These are phyloP conservation scores for Saccharum spontaneum DNA, from an alignment of 176 grass and related monocot genomes.

Conservation along the genomic window DNA sequence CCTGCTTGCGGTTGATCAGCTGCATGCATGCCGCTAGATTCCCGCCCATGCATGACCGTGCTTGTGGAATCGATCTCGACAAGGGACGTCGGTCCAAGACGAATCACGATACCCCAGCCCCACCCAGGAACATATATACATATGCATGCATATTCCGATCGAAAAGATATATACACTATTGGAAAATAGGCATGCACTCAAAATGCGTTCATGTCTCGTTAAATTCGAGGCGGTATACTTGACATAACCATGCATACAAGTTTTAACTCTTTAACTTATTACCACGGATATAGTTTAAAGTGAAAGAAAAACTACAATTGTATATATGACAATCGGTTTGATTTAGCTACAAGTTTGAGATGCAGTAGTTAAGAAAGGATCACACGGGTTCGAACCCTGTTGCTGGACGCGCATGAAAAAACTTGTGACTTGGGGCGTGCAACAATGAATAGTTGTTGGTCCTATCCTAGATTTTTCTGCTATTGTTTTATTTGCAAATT, in stretches of 20 bases:
- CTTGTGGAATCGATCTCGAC: slow-evolving; percentile 11
- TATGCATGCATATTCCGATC: not conserved
- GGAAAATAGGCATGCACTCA: not conserved
- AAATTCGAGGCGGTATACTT: not conserved
- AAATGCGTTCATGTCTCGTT: not conserved
- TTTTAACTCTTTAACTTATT: too few species aligned
- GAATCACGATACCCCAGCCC: not conserved
- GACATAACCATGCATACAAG: not conserved
- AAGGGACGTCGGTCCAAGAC: not conserved
- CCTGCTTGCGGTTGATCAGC: not conserved
- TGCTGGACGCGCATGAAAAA: too few species aligned
- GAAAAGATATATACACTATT: not conserved
- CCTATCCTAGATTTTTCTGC: too few species aligned
- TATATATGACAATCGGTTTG: too few species aligned
- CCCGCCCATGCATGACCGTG: slow-evolving; percentile 15
- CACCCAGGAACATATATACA: not conserved
- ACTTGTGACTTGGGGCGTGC: too few species aligned
- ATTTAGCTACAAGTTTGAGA: too few species aligned
- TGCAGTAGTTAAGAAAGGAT: too few species aligned
- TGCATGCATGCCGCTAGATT: slow-evolving; percentile 34
- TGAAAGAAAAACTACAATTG: too few species aligned
- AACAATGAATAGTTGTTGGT: too few species aligned
- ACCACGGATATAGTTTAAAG: too few species aligned
- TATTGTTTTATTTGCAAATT: too few species aligned
- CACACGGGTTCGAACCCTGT: too few species aligned